Evolutionary conservation across 2,329 filamentous ascomycete species (phyloP), one percentile per base, ranked within the genome.

Genomic region (Leptographium procerum): DNA sequence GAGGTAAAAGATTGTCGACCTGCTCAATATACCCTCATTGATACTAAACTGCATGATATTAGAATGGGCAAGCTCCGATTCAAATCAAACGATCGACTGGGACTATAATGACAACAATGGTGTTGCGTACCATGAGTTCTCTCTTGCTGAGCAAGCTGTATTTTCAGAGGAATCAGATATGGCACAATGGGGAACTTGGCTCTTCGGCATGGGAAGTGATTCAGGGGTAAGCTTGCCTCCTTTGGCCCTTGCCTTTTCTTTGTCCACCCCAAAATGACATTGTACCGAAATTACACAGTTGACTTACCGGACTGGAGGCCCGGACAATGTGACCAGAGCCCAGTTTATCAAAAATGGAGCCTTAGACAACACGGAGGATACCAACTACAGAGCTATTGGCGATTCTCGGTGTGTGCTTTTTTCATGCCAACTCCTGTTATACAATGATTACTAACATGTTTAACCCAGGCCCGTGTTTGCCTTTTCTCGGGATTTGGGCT

Each of bases 121-220:
- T 4, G 72, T 89, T 43, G 75, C 77, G 7, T 89, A 86, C 65
- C 86, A 89, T 71, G 78, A 79, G 54, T 81, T 89, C 59, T 78
- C 76, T 63, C 77, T 82, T 51, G 74, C 78, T 61, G 69, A 75
- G 10, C 86, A 92, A 69, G 72, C 81, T 54, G 72, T 84, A 22
- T 86, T 94, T 57, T 80, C 81, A 1, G 90, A 95, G 68, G 73
- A 74, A 14, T 73, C 73, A 47, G 86, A 95, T 65, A 84, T 86
- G 63, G 81, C 88, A 0, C 86, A 90, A 72, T 95, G 90, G 90
- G 90, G 90, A 2, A 84, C 81, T 55, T 81, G 91, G 73, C 85
- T 88, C 70, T 90, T 91, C 69, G 84, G 86, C 14, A 90, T 82
- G 4, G 81, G 83, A 29, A 75, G 78, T 57, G 68, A 77, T 16